A percentile compares a stretch with the other conserved stretches of the same genome.
These are phyloP conservation scores for Alopecurus myosuroides DNA, from an alignment of 176 grass and related monocot genomes.

Conservation along the genomic window DNA sequence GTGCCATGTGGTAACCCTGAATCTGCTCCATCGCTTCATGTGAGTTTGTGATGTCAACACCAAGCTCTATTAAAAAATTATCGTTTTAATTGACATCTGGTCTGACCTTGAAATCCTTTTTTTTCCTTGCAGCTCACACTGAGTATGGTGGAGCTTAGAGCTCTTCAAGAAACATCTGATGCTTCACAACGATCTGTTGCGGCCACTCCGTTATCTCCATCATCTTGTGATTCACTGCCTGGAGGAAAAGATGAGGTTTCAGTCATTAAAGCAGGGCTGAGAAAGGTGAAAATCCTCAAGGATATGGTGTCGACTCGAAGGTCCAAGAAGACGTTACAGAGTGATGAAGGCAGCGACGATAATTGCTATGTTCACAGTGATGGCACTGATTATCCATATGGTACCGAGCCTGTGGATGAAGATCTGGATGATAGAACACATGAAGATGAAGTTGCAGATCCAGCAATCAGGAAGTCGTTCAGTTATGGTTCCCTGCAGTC, in stretches of 20 bases:
- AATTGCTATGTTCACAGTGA: slow-evolving; percentile 68
- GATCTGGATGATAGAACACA: slow-evolving; percentile 42
- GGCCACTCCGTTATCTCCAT: slow-evolving; percentile 53
- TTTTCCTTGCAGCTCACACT: slow-evolving; percentile 50
- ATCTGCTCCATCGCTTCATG: slow-evolving; percentile 50
- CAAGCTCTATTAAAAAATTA: background rate
- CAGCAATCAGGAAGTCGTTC: slow-evolving; percentile 79
- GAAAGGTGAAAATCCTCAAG: slow-evolving; percentile 85
- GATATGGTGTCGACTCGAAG: slow-evolving; percentile 68
- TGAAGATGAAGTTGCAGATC: slow-evolving; percentile 51
- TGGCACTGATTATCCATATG: slow-evolving; percentile 67
- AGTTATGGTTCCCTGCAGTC: slow-evolving; percentile 87
- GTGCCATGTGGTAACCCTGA: slow-evolving; percentile 41
- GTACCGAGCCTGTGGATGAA: slow-evolving; percentile 63
- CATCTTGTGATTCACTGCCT: slow-evolving; percentile 47
- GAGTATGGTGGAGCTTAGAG: slow-evolving; percentile 53
- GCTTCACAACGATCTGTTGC: slow-evolving; percentile 36
- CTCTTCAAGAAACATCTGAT: slow-evolving; percentile 35
- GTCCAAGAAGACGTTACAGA: slow-evolving; percentile 60
- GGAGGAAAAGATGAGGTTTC: slow-evolving; percentile 83
- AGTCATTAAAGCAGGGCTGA: slow-evolving; percentile 85
- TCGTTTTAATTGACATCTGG: background rate
- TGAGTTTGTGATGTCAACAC: slow-evolving; percentile 45
- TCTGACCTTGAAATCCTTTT: slow-evolving; percentile 14
- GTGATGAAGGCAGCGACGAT: slow-evolving; percentile 57